These are phyloP conservation scores for Aspergillus neoniger DNA, from an alignment of 2,329 filamentous ascomycete genomes.

Conservation along the genomic window DNA sequence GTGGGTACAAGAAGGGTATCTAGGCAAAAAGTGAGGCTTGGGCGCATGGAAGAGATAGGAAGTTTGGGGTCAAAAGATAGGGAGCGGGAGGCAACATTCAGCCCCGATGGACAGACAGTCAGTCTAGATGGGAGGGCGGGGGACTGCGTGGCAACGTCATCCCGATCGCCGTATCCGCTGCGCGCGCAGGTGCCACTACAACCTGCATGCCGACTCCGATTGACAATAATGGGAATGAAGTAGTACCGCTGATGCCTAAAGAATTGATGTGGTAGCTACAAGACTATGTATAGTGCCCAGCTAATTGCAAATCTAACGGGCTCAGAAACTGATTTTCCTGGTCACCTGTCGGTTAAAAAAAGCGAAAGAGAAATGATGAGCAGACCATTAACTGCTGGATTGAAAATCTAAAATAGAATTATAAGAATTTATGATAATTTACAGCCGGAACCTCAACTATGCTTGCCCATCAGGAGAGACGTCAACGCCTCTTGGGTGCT, in stretches of 20 bases:
- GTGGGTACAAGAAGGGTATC: background rate
- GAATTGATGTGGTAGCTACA: background rate
- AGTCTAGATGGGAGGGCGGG: conserved; percentile 13
- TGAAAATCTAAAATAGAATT: background rate
- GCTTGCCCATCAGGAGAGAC: conserved; percentile 37
- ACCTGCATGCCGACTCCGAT: background rate
- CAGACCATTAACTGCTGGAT: background rate
- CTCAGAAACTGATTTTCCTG: background rate
- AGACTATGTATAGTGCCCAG: background rate
- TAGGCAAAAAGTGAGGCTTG: background rate
- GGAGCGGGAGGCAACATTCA: conserved; percentile 10
- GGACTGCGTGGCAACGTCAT: conserved; percentile 26
- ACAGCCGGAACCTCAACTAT: conserved; percentile 28
- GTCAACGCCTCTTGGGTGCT: conserved; percentile 28
- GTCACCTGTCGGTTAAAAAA: too few species aligned
- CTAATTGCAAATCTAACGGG: background rate
- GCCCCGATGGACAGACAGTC: background rate
- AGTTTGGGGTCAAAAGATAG: background rate
- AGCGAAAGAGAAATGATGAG: background rate
- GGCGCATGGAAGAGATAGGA: background rate
- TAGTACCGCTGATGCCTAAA: background rate
- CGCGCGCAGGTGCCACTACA: background rate
- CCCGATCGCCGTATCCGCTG: conserved; percentile 12
- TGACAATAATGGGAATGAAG: background rate
- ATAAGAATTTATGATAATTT: conserved; percentile 17